These are phyloP conservation scores for Cercospora sp. DNA, from an alignment of 2,329 filamentous ascomycete species.

Conservation along the genomic window DNA sequence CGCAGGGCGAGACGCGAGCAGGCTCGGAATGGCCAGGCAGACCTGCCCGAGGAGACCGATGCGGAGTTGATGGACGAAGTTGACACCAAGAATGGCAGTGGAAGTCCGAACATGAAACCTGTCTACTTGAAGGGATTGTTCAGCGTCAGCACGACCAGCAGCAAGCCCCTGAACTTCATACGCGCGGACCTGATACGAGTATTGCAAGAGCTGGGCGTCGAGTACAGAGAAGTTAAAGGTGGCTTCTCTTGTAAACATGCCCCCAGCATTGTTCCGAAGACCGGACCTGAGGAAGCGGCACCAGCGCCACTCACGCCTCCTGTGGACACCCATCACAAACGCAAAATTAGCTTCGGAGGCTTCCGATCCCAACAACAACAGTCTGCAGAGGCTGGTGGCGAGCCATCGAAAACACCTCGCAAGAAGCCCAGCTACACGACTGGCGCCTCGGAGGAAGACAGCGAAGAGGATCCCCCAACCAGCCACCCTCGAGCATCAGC, in stretches of 20 bases:
- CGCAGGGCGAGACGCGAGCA: slow-evolving; percentile 62
- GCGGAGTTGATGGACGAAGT: slow-evolving; percentile 65
- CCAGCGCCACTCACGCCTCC: slow-evolving; percentile 54
- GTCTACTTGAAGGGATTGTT: slow-evolving; percentile 96
- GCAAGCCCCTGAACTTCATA: slow-evolving; percentile 82
- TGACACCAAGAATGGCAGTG: slow-evolving; percentile 49
- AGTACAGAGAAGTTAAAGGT: slow-evolving; percentile 87
- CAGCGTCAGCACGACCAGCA: slow-evolving; percentile 94
- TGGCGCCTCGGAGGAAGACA: slow-evolving; percentile 55
- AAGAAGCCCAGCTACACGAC: slow-evolving; percentile 73
- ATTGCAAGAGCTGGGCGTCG: slow-evolving; percentile 81
- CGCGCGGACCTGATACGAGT: slow-evolving; percentile 88
- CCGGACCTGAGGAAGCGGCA: slow-evolving; percentile 40
- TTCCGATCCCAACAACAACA: slow-evolving; percentile 52
- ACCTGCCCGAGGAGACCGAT: slow-evolving; percentile 89
- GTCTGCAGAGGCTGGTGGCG: slow-evolving; percentile 54
- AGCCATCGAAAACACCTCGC: slow-evolving; percentile 58
- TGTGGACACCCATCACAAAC: slow-evolving; percentile 59
- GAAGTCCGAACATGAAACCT: slow-evolving; percentile 76
- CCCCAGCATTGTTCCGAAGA: slow-evolving; percentile 84
- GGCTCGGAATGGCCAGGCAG: slow-evolving; percentile 58
- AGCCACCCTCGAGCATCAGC: slow-evolving; percentile 41
- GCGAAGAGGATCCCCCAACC: slow-evolving; percentile 33
- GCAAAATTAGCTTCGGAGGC: slow-evolving; percentile 82
- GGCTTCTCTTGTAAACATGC: slow-evolving; percentile 87